Percentiles rank a stretch among this genome's conserved stretches.
These are phyloP conservation scores for Penicillium desertorum DNA, from an alignment of 495 filamentous ascomycete species.

Conservation along the genomic window DNA sequence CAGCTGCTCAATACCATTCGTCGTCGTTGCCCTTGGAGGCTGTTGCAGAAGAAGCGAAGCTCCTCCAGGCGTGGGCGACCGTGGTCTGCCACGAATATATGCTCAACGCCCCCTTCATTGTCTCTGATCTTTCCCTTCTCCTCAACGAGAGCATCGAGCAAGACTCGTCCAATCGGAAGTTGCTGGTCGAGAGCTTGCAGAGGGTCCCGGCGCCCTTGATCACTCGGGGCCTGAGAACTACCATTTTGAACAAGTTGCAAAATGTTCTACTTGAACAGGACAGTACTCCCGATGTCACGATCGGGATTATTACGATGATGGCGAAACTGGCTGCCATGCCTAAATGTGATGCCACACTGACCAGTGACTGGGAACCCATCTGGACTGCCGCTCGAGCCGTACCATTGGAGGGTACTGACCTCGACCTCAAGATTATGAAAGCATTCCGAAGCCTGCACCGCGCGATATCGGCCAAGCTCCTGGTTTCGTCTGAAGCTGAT, in stretches of 20 bases:
- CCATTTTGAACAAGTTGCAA: slow-evolving; percentile 41
- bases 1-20: slow-evolving; percentile 35
- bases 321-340: slow-evolving; percentile 45
- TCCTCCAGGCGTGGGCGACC: slow-evolving; percentile 46
- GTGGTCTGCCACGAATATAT: slow-evolving; percentile 48
- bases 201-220: slow-evolving; percentile 40
- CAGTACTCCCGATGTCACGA: slow-evolving; percentile 28
- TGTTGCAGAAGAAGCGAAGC: slow-evolving; percentile 30
- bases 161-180: slow-evolving; percentile 31
- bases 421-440: slow-evolving; percentile 47
- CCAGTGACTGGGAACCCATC: slow-evolving; percentile 43
- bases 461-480: slow-evolving; percentile 38
- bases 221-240: slow-evolving; percentile 38
- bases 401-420: slow-evolving; percentile 33
- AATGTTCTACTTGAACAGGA: slow-evolving; percentile 35
- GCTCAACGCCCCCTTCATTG: slow-evolving; percentile 37
- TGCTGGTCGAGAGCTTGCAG: slow-evolving; percentile 44
- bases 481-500: slow-evolving; percentile 39
- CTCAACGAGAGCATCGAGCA: slow-evolving; percentile 38
- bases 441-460: slow-evolving; percentile 41
- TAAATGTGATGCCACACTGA: slow-evolving; percentile 40
- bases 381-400: slow-evolving; percentile 42
- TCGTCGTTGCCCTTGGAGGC: slow-evolving; percentile 33
- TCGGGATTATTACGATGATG: slow-evolving; percentile 45
- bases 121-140: slow-evolving; percentile 35